phyloP scores from a whole-genome alignment of 2,329 filamentous ascomycete genomes.

The Aspergillus sp. region DNA sequence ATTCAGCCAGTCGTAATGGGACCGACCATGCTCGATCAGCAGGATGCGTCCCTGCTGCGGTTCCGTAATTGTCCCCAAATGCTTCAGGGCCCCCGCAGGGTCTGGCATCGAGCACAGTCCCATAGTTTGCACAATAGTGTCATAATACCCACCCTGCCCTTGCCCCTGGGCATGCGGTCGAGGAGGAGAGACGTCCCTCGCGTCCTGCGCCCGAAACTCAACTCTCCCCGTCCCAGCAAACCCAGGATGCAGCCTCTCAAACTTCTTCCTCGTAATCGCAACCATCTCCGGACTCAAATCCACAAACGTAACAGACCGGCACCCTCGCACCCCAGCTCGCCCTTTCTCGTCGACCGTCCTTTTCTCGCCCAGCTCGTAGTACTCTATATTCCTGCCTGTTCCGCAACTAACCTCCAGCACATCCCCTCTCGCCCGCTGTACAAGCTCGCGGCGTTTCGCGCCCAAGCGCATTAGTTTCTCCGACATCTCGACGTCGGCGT shows the following conservation, averaged over 20 bases:
- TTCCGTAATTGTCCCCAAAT: slow-evolving; percentile 41
- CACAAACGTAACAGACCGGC: slow-evolving; percentile 47
- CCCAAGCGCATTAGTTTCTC: slow-evolving; percentile 46
- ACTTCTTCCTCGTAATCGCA: slow-evolving; percentile 46
- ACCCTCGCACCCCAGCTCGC: slow-evolving; percentile 30
- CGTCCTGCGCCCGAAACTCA: slow-evolving; percentile 38
- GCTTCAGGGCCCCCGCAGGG: slow-evolving; percentile 42
- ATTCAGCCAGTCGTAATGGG: slow-evolving; percentile 49
- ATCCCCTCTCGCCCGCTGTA: slow-evolving; percentile 44
- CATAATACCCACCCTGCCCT: slow-evolving; percentile 32
- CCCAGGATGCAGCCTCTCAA: slow-evolving; percentile 34
- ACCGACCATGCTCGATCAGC: slow-evolving; percentile 51
- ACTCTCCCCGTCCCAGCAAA: slow-evolving; percentile 32
- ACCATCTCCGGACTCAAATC: slow-evolving; percentile 52
- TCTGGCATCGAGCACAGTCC: slow-evolving; percentile 50
- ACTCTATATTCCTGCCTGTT: slow-evolving; percentile 50
- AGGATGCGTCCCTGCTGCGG: slow-evolving; percentile 44
- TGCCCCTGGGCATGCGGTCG: not conserved
- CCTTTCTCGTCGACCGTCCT: slow-evolving; percentile 33
- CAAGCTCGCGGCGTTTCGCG: slow-evolving; percentile 41
- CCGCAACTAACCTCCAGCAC: slow-evolving; percentile 52
- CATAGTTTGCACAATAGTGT: slow-evolving; percentile 53
- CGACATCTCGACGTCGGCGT: slow-evolving; percentile 46
- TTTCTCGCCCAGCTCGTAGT: slow-evolving; percentile 44
- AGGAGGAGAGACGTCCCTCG: slow-evolving; percentile 22